Evolutionary conservation across 164 flowering plant genomes (phyloP), one percentile per base, ranked within the genome.

Genomic region (Akebia trifoliata): DNA sequence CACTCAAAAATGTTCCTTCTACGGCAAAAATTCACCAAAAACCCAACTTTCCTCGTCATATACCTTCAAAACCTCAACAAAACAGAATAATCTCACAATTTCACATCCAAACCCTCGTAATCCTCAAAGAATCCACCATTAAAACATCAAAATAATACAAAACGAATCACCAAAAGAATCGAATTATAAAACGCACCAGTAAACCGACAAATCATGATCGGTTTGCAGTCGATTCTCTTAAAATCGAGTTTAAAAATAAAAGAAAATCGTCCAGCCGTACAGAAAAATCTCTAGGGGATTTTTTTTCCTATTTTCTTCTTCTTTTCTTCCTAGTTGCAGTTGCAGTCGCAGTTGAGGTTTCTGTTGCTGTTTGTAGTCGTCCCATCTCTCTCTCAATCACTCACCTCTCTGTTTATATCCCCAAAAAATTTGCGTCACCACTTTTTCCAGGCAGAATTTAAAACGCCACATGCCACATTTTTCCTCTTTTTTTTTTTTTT

Each of bases 1-100:
- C 54, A 53, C 28, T 24, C 26, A 15, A 61, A 50, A 21, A 43
- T 59, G 56, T 60, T 57, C 57, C 70, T 69, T 69, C 35, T 64
- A 72, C 63, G 73, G 60, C 71, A 71, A 56, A 60, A 66, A 69
- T 65, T 59, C 66, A 51, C 52, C 17, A 26, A 50, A 60, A 26
- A 11, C 20, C 30, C 46, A 8, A 56, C n/a, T 18, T 30, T 17
- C 32, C 34, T 44, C 38, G n/a, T 30, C 29, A 55, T 29, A 40
- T 42, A 40, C 35, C 20, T 15, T 20, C 17, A 29, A 44, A 51
- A 6, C 55, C 39, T 38, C 39, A 31, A 20, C n/a, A n/a, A 28
- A 17, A 40, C 24, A 6, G n/a, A 18, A 40, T 6, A 17, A 40
- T 1, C 1, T 15, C 31, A 56, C 37, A n/a, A n/a, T n/a, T n/a